Evolutionary conservation across 1,284 basidiomycete species (phyloP), one percentile per base, ranked within the genome.

Genomic region (Moesziomyces sp.): DNA sequence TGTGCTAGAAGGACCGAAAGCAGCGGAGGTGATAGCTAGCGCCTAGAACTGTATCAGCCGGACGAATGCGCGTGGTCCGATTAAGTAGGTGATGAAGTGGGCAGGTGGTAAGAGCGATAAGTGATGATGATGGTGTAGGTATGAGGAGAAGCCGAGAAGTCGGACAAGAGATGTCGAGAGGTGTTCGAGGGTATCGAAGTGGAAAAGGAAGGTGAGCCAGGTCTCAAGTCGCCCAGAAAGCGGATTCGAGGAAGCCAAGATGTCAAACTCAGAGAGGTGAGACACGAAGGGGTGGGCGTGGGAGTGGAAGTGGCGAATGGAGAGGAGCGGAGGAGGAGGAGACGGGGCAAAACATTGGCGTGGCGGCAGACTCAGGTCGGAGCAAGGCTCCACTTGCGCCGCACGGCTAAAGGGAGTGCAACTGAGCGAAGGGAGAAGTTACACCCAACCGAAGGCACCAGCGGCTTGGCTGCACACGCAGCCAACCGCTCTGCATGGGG

Each of bases 191-290:
- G 28, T 38, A 46, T 52, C 16, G 21, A 56, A 49, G 56, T 52
- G 57, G 34, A 61, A 55, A 46, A 54, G 59, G 58, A 68, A 61
- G 56, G 59, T 52, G 49, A 24, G 24, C 24, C 0, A 11, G 35
- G 10, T 3, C 38, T 10, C 19, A 50, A 26, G 38, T n/a, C 38
- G n/a, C 28, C 46, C 3, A 30, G 19, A 3, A n/a, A 49, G 30
- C 30, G 10, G 30, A 34, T 34, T 34, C 10, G 53, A 44, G 44
- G 30, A 21, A 19, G 16, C 19, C 14, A 44, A 24, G 49, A 14
- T n/a, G 42, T 48, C n/a, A 51, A 44, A 49, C 5, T 16, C 19
- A 51, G 26, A 46, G 51, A 38, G 51, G 40, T n/a, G 53, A 46
- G 53, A 55, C 40, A 38, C 40, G 19, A 24, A 46, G 38, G 38